phyloP scores from a whole-genome alignment of 2,329 filamentous ascomycete species.

The Claviceps paspali region DNA sequence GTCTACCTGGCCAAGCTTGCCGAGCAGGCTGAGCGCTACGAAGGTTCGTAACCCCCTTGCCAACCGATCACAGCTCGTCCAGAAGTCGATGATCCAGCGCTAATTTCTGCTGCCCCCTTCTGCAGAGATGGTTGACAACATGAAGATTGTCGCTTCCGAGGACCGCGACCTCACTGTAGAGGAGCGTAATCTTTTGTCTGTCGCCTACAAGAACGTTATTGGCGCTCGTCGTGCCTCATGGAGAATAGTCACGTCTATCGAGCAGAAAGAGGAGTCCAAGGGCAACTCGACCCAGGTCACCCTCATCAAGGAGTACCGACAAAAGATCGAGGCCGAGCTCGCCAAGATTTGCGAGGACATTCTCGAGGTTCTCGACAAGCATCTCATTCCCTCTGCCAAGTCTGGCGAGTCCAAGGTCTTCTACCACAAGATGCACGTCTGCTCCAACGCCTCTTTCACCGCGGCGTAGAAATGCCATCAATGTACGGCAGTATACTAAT shows the following conservation, averaged over 20 bases:
- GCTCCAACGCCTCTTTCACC: neutral
- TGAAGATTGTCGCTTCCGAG: constrained; percentile 93
- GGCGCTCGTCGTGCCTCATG: constrained; percentile 92
- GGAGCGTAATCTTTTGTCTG: constrained; percentile 92
- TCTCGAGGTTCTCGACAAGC: constrained; percentile 83
- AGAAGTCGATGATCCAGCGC: constrained; percentile 8
- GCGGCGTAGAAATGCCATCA: neutral
- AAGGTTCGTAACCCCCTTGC: constrained; percentile 52
- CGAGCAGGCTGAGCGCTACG: constrained; percentile 99
- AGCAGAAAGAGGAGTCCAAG: constrained; percentile 99
- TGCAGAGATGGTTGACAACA: constrained; percentile 98
- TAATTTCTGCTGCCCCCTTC: constrained; percentile 11
- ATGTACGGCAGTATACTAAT: constrained; percentile 1
- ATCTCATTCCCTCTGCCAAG: constrained; percentile 87
- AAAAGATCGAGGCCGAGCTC: constrained; percentile 95
- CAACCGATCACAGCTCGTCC: neutral
- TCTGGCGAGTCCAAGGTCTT: constrained; percentile 98
- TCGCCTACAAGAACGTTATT: constrained; percentile 99
- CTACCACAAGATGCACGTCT: constrained; percentile 89
- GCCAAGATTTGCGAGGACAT: constrained; percentile 97
- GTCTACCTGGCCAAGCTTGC: constrained; percentile 99
- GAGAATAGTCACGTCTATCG: constrained; percentile 96
- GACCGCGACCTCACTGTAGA: constrained; percentile 74
- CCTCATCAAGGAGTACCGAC: constrained; percentile 94
- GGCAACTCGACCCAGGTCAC: constrained; percentile 81